Conservation (phyloP, 176 grass and related monocot species). For the Triticum timopheevii region DNA sequence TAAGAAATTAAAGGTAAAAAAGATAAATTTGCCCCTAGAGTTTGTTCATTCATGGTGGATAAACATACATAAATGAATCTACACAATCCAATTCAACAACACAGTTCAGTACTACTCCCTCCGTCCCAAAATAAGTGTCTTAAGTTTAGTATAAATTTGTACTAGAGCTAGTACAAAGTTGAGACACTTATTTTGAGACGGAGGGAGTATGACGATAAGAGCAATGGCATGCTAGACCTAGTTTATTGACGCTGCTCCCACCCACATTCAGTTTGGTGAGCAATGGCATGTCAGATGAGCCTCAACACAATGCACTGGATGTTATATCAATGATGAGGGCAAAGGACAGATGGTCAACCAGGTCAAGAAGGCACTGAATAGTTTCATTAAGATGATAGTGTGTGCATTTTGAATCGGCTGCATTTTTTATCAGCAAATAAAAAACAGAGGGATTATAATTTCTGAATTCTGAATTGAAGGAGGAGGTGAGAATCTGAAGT, state of each 20-base stretch:
- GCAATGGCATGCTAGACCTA: not conserved
- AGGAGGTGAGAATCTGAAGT: not conserved
- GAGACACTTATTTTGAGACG: too few relatives aligned
- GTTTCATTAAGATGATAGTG: not conserved
- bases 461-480: not conserved
- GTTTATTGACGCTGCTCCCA: not conserved
- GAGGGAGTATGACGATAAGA: not conserved
- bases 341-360: not conserved
- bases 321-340: not conserved
- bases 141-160: too few relatives aligned
- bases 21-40: not conserved
- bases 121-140: too few relatives aligned
- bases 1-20: not conserved
- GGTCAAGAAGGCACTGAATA: not conserved
- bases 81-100: not conserved
- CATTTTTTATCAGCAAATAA: not conserved
- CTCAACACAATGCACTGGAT: not conserved
- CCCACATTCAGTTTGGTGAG: not conserved
- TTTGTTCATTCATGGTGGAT: not conserved
- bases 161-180: too few relatives aligned
- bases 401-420: not conserved
- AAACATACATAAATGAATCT: not conserved
- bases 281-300: not conserved
- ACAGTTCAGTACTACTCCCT: not conserved
- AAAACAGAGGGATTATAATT: not conserved